phyloP scores from a whole-genome alignment of 2,329 filamentous ascomycete species.

The Pseudogymnoascus sp. region DNA sequence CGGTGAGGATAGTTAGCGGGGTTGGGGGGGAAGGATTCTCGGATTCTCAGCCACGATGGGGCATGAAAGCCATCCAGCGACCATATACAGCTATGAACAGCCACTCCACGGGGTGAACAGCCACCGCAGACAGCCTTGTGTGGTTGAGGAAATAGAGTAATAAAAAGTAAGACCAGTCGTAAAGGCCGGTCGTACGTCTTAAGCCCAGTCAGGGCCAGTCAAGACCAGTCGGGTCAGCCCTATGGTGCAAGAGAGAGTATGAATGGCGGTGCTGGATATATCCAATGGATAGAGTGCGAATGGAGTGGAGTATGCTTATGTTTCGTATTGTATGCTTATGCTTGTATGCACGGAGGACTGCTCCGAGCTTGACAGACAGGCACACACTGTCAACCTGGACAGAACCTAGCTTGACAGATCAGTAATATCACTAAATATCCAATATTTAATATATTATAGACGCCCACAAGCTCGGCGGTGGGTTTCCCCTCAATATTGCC shows the following conservation, averaged over 20 bases:
- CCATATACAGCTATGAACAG: not conserved
- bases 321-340: not conserved
- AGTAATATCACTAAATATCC: not conserved
- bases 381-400: not conserved
- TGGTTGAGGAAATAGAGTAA: not conserved
- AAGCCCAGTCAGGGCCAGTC: too few species aligned
- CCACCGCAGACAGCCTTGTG: not conserved
- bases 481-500: not conserved
- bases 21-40: not conserved
- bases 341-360: not conserved
- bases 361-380: not conserved
- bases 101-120: not conserved
- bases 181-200: too few species aligned
- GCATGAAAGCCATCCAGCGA: not conserved
- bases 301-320: too few species aligned
- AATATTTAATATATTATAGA: not conserved
- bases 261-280: not conserved
- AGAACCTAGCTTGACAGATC: not conserved
- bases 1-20: not conserved
- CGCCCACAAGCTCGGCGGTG: not conserved
- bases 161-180: not conserved
- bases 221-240: not conserved
- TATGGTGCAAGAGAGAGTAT: not conserved
- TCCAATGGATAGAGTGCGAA: not conserved
- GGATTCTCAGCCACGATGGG: not conserved